Base-by-base conservation (phyloP, 192 early-diverging fungal genomes). In the Geranomyces variabilis region DNA sequence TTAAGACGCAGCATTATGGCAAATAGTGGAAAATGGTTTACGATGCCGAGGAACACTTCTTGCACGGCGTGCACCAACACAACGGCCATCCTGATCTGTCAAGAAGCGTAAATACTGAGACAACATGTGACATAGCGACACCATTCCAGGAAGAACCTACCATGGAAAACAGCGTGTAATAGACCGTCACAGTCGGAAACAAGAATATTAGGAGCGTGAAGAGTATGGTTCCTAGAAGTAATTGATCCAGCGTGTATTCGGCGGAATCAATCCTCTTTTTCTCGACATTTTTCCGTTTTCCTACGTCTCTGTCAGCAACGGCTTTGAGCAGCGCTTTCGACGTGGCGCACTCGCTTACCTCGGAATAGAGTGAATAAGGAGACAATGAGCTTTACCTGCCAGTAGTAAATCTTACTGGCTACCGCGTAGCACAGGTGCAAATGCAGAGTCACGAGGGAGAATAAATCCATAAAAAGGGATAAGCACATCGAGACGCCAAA, bases 11-110 rank as follows among this genome's bases (percentile, higher is more conserved):
- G 70, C 84, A 95, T 87, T n/a, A 97, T 81, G 30, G 94, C 94
- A 84, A 97, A 97, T 13, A 97, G 78, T 15, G 97, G 97, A 73
- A 96, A 97, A 74, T 99, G 97, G 74, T 99, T 99, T 26, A 99
- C 78, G 51, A 95, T 86, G 0, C 92, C 94, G 19, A 99, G 78
- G 3, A 92, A 24, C 13, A 95, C 92, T 75, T 99, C 95, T 78
- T 93, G 78, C 2, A 87, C 74, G 0, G 90, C 93, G 71, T 96
- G 93, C 1, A 92, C 81, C 64, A 89, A 83, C 24, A 96, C 89
- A 24, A 96, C 87, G 0, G 83, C 87, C 0, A 98, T 82, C 15
- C 95, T 89, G 63, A 90, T 87, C 88, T 93, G 75, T 5, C 36
- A 41, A 34, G 24, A 53, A 4, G 49, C 36, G 30, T 22, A 12